Evolutionary conservation across 2,329 filamentous ascomycete genomes (phyloP), one percentile per base, ranked within the genome.

Genomic region (Hawksworthiomyces lignivorus): DNA sequence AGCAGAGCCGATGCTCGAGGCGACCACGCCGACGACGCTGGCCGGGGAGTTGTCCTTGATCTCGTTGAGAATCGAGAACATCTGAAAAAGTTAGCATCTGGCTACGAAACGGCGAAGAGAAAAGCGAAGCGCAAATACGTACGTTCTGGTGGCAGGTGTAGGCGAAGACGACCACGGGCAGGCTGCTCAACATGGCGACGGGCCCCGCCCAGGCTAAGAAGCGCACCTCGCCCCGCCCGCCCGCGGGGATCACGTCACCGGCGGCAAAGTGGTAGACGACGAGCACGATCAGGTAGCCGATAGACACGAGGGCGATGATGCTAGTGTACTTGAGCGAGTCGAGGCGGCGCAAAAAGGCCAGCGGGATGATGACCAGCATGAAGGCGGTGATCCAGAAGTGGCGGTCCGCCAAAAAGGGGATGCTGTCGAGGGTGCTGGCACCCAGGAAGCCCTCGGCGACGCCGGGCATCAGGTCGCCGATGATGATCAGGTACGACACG

Each of bases 141-240:
- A 92, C 87, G 60, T 98, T 98, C 57, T 98, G 92, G 62, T 98
- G 92, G 60, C 92, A 98, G 1, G 92, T 98, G 61, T 97, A 98
- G n/a, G 90, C 92, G 69, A 98, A 98, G 3, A 98, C 87, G 43
- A 97, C 89, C 40, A 98, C 88, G 0, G 92, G 92, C 50, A 98
- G 78, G 48, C 85, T 89, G 52, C 87, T 87, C 40, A 98, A 70
- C 7, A 84, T 81, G 27, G 84, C 76, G 9, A 94, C 71, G 4
- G 86, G 72, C 7, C 90, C 87, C 32, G 80, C 82, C 82, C 87
- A 95, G 48, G 77, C 68, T 48, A 96, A 72, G 22, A 87, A 67
- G 36, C 84, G 78, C 46, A 98, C 50, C 9, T 82, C 75, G 11
- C 86, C 83, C 40, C 87, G 77, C n/a, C n/a, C n/a, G 39, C 84